A percentile compares a stretch with the other conserved stretches of the same genome.
Conservation (phyloP, 805 yeast genomes). For the Yarrowia alimentaria region DNA sequence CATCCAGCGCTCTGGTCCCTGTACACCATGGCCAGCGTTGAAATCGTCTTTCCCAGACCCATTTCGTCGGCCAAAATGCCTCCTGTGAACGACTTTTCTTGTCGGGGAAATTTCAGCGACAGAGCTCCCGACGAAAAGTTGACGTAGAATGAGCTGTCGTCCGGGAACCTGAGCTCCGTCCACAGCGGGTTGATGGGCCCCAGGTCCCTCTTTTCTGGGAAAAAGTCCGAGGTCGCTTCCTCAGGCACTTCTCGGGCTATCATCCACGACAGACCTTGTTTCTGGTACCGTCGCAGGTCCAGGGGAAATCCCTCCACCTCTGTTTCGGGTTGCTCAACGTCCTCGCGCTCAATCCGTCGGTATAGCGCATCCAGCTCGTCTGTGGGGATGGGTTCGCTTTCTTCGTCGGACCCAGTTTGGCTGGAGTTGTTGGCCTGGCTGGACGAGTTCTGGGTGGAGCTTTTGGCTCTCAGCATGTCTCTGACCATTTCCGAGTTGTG, state of each 20-base stretch:
- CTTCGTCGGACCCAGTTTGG: conserved; percentile 40
- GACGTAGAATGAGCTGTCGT: conserved; percentile 54
- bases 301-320: conserved; percentile 57
- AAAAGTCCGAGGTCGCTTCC: conserved; percentile 40
- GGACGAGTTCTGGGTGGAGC: conserved; percentile 20
- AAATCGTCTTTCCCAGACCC: conserved; percentile 94
- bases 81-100: conserved; percentile 63
- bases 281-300: conserved; percentile 71
- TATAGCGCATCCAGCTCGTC: conserved; percentile 79
- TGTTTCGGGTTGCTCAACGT: conserved; percentile 62
- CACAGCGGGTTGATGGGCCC: conserved; percentile 79
- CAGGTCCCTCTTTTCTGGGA: conserved; percentile 46
- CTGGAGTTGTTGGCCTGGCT: conserved; percentile 32
- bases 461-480: conserved; percentile 30
- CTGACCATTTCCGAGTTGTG: conserved; percentile 18
- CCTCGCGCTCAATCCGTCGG: conserved; percentile 63
- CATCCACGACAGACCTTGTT: conserved; percentile 87
- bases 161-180: conserved; percentile 77
- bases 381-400: conserved; percentile 49
- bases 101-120: conserved; percentile 61
- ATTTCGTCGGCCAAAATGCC: conserved; percentile 94
- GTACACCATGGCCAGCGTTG: conserved; percentile 70
- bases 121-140: conserved; percentile 80
- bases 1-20: conserved; percentile 50
- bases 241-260: conserved; percentile 57